Evolutionary conservation across 306 rosid species (phyloP).

Genomic region (Luffa aegyptiaca): DNA sequence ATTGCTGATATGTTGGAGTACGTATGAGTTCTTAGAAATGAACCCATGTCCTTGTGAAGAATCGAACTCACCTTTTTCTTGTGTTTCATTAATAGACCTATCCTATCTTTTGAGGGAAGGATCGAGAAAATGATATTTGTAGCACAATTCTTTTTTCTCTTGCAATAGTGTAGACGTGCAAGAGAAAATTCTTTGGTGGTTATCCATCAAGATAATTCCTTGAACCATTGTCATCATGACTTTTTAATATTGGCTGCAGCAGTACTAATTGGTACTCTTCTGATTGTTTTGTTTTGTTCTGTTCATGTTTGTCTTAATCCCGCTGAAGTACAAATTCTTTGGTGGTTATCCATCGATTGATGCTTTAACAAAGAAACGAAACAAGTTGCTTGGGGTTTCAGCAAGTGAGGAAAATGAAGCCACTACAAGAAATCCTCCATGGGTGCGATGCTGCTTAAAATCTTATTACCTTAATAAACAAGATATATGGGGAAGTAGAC

Average conservation of each 20-base stretch:
- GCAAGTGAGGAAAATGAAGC: conserved; percentile 3
- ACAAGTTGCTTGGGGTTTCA: conserved; percentile 39
- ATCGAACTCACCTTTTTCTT: not conserved
- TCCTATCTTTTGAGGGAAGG: not conserved
- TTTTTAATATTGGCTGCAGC: not conserved
- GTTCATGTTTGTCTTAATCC: not conserved
- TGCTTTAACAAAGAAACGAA: conserved; percentile 24
- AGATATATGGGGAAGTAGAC: conserved; percentile 24
- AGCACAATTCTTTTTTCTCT: not conserved
- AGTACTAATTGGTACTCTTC: not conserved
- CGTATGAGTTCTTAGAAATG: not conserved
- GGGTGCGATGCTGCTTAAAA: conserved; percentile 48
- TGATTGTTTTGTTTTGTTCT: not conserved
- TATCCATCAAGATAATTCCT: not conserved
- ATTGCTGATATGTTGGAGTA: not conserved
- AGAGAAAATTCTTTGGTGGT: not conserved
- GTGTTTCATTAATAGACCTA: not conserved
- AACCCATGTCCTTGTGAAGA: not conserved
- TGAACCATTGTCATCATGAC: not conserved
- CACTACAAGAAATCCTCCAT: conserved; percentile 53
- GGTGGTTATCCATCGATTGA: conserved; percentile 24
- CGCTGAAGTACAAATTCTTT: conserved; percentile 27
- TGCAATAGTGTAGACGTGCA: not conserved
- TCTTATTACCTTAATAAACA: conserved; percentile 24
- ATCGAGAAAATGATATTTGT: not conserved